Percentiles rank a stretch among this genome's conserved stretches.
These are phyloP conservation scores for Saraca asoca DNA, from an alignment of 331 rosid species.

Conservation along the genomic window DNA sequence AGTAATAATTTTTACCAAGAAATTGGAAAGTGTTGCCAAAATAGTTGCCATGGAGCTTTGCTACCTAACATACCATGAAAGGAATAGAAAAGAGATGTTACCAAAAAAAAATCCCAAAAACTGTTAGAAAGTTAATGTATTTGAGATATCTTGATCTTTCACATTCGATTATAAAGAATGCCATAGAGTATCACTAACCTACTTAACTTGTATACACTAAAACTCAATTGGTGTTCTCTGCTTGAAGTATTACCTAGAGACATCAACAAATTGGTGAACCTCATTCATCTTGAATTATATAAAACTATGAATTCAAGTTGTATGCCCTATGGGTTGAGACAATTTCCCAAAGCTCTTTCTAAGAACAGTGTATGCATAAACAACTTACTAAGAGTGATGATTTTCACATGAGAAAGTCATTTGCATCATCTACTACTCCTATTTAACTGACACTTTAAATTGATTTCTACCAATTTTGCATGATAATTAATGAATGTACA, in stretches of 20 bases:
- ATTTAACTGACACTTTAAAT: no score
- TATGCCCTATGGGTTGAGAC: conserved; percentile 22
- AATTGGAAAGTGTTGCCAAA: no score
- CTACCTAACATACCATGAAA: no score
- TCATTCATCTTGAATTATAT: background rate
- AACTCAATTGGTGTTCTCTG: background rate
- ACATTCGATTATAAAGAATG: rapidly evolving
- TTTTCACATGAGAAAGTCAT: no score
- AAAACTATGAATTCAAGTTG: rapidly evolving
- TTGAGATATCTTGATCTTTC: conserved; percentile 26
- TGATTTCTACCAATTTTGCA: no score
- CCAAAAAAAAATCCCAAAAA: background rate
- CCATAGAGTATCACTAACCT: background rate
- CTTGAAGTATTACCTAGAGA: conserved; percentile 25
- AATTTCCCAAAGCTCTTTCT: conserved; percentile 15
- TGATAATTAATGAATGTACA: no score
- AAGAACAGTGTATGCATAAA: background rate
- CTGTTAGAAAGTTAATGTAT: background rate
- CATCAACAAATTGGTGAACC: conserved; percentile 3
- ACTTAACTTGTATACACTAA: conserved; percentile 5
- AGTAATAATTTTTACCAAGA: no score
- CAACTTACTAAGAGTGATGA: no score
- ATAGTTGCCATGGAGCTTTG: no score
- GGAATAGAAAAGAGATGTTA: no score
- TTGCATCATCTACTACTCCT: no score